Base-by-base conservation (phyloP, 345 rosid species). In the Acer campestre region DNA sequence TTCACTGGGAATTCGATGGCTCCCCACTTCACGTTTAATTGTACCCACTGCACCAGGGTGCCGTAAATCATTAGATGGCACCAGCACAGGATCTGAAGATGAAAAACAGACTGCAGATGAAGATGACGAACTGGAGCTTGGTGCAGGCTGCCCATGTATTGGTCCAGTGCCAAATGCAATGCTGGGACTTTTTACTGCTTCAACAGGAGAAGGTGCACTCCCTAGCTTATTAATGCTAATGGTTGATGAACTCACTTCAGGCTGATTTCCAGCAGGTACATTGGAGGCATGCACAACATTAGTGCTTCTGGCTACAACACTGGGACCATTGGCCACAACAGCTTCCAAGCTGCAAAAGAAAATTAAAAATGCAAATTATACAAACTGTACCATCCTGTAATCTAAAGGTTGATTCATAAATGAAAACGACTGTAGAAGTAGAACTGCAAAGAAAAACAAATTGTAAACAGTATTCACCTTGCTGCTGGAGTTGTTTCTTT, bases 31-130 rank as follows among this genome's bases (percentile, higher is more conserved):
- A 55, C 81, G 80, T 77, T 85, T 91, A 62, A 86, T 89, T 16
- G 84, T 66, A 76, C 91, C 85, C 76, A 79, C 86, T 17, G 81
- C 76, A 75, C 87, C 76, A 35, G 80, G 84, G 40, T 71, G 70
- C 58, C 73, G 59, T 23, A 77, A 74, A 77, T 89, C 92, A 86
- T 72, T 71, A 61, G 90, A 89, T 69, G 89, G 88, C 69, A 84
- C 77, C 71, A 88, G 73, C 73, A 89, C 90, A 77, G 92, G 88
- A 84, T 92, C 91, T 3, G 90, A 90, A 61, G 95, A 83, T 10
- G 88, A 81, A 76, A 86, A 87, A 77, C 87, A 89, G 65, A 85
- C 83, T 73, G 89, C 77, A 46, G 95, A 78, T 68, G 92, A 86
- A 72, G 94, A 82, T 78, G 89, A 84, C 63, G 86, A 71, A 68